These are phyloP conservation scores for Scutellaria baicalensis DNA, from an alignment of 257 asterid genomes.

Conservation along the genomic window DNA sequence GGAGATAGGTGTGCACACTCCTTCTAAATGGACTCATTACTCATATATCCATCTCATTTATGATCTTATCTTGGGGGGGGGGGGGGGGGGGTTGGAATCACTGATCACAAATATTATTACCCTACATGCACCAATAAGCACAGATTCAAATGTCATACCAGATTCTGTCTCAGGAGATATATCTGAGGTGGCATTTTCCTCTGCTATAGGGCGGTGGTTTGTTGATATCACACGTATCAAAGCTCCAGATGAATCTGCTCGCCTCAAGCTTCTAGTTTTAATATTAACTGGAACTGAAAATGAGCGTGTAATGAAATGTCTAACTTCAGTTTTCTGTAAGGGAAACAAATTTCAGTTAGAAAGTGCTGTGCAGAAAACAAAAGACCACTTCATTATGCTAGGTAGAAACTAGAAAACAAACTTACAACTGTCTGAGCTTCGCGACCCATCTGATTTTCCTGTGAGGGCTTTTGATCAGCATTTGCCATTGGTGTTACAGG, in stretches of 20 bases:
- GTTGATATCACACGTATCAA: conserved; percentile 79
- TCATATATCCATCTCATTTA: not conserved
- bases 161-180: conserved; percentile 41
- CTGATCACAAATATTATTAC: not conserved
- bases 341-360: conserved; percentile 21
- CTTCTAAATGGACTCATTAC: not conserved
- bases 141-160: conserved; percentile 33
- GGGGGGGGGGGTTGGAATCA: not conserved
- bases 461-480: conserved; percentile 31
- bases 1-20: not conserved
- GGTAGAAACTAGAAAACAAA: conserved; percentile 10
- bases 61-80: conserved; percentile 1
- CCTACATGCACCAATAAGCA: not conserved
- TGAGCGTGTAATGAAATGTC: conserved; percentile 62
- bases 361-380: not conserved
- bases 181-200: conserved; percentile 41
- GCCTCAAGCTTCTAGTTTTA: conserved; percentile 64
- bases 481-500: conserved; percentile 72
- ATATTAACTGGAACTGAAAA: conserved; percentile 83
- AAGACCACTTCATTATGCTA: not conserved
- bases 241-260: conserved; percentile 64
- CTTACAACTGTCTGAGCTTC: conserved; percentile 45
- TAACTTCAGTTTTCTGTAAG: conserved; percentile 47
- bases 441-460: conserved; percentile 32
- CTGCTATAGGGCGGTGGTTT: conserved; percentile 35